Evolutionary conservation across 73 alveolate genomes (phyloP), one percentile per base, ranked within the genome.

Genomic region (Effrenium voratum): DNA sequence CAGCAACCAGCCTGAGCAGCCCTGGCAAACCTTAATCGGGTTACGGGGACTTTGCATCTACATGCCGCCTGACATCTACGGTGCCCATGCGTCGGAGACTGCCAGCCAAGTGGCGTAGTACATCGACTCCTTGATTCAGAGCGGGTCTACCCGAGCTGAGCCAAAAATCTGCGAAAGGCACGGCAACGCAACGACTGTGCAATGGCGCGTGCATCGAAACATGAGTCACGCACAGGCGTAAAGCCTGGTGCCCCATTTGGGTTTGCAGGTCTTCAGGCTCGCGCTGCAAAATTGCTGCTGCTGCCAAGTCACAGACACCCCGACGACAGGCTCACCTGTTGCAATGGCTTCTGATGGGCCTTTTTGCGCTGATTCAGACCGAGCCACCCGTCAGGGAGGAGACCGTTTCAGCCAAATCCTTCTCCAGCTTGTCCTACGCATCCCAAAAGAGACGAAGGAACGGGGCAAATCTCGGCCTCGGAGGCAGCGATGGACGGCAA

Each of bases 401-500:
- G 22, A 90, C 97, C 59, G 45, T 46, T 41, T 90, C 86, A 38
- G 97, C 86, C 72, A 90, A 75, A 44, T 90, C 75, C 19, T 72
- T 52, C 68, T 90, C 97, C 3, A 90, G 43, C 34, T 70, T 70
- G 60, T 73, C 88, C 59, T 76, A 50, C 46, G 34, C 73, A 59
- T 28, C 73, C 73, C 36, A n/a, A n/a, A 28, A 26, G 2, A 59
- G 34, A 13, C 34, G 30, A n/a, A n/a, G n/a, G 16, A n/a, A 80
- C 68, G 38, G 19, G 16, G n/a, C 59, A 40, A 38, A 2, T 5
- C 55, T 76, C 12, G 28, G 76, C 97, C 47, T 70, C 97, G 8
- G 87, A 76, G 26, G 97, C 97, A 13, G 59, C 41, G 59, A 90
- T 45, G 15, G 66, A 60, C 38, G 97, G 97, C 88, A 90, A 46